A percentile compares a stretch with the other conserved stretches of the same genome.
Evolutionary conservation across 768 basidiomycete species (phyloP).

Genomic region (Lactarius evosmus): DNA sequence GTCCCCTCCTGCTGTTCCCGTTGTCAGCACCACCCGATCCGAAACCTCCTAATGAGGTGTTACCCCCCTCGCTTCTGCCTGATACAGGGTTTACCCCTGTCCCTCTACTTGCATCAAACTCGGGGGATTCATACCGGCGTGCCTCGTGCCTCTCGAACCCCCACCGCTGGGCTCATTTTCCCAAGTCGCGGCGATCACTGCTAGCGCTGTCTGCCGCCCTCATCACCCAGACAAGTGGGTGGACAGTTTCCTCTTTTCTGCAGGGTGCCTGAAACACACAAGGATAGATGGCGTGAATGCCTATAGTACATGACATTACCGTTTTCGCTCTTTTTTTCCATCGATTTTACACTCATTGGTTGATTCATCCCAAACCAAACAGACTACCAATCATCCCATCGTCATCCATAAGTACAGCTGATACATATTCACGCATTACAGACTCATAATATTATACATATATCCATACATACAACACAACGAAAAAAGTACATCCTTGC

Average conservation of each 20-base stretch:
- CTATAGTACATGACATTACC: background rate
- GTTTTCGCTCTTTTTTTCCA: conserved; percentile 3
- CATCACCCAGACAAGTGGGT: background rate
- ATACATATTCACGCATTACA: conserved; percentile 1
- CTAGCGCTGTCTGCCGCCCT: background rate
- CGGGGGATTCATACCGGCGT: background rate
- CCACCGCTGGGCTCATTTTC: background rate
- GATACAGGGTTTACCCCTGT: background rate
- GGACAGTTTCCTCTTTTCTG: background rate
- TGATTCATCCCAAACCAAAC: background rate
- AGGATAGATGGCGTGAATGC: background rate
- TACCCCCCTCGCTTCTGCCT: background rate
- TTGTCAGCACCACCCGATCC: background rate
- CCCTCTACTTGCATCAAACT: background rate
- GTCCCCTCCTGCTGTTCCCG: background rate
- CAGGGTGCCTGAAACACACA: background rate
- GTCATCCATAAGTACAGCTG: background rate
- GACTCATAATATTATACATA: background rate
- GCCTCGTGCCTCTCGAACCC: background rate
- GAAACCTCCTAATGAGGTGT: background rate
- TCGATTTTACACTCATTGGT: conserved; percentile 5
- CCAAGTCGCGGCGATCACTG: background rate
- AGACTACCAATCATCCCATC: background rate
- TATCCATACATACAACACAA: background rate
- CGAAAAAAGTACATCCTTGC: background rate